Evolutionary conservation across 164 flowering plant species (phyloP), one percentile per base, ranked within the genome.

Genomic region (Stephania japonica): DNA sequence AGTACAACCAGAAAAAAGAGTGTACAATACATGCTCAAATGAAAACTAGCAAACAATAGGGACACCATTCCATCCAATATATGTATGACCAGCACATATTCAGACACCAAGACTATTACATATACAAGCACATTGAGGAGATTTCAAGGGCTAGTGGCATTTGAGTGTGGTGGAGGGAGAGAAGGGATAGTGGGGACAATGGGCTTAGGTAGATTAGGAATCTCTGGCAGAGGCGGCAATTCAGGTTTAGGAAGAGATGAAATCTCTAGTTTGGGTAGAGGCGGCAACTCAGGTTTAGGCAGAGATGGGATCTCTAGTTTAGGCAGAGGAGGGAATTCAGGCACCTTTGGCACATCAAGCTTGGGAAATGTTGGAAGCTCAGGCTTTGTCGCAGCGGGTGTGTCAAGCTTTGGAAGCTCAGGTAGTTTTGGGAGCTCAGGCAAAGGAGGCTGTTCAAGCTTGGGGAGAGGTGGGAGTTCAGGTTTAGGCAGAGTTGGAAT

Each of bases 391-490:
- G 78, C 9, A 3, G 74, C 19, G 18, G 62, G 62, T 6, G 16
- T 56, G 18, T 56, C 62, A 56, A 56, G 62, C 21, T 56, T 44
- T 23, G 80, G 73, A 7, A 75, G n/a, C n/a, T 75, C 80, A 41
- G 65, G 75, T 44, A 81, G 21, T n/a, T 68, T 16, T 4, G 80
- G 78, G n/a, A 74, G 5, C n/a, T 62, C 4, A 5, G 74, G 82
- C 9, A 80, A 26, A 16, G 72, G n/a, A 62, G 82, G 80, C 11
- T 77, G 7, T 26, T 80, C 75, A 27, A 71, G 71, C 67, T 75
- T 79, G 0, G 79, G 81, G 9, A 79, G 14, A 27, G 75, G 38
- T 0, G 75, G 75, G 42, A 73, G 5, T 47, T 66, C 69, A 65
- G 32, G 25, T 59, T 73, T 72, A 3, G 69, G 75, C 26, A 72